phyloP scores from a whole-genome alignment of 2,329 filamentous ascomycete genomes.

The Rhinocladiella similis region DNA sequence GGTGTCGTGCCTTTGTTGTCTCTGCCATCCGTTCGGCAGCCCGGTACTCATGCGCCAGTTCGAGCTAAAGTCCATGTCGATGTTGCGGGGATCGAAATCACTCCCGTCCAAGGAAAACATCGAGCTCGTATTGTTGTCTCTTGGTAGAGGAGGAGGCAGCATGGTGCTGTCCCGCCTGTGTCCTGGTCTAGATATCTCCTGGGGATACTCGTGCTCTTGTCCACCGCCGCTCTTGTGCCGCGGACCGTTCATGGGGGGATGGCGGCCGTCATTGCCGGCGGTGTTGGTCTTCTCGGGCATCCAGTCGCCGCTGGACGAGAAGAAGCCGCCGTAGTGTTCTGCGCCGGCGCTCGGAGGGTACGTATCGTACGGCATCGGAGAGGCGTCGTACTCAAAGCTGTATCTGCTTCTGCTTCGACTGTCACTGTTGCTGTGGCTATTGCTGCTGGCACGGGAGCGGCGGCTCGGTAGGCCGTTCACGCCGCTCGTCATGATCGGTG shows the following conservation, averaged over 20 bases:
- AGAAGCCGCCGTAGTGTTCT: neutral
- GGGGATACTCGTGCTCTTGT: slow-evolving; percentile 1
- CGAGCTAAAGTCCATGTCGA: slow-evolving; percentile 8
- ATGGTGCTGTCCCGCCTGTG: neutral
- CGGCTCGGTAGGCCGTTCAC: neutral
- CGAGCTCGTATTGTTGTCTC: neutral
- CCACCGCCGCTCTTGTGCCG: slow-evolving; percentile 13
- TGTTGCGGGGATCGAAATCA: neutral
- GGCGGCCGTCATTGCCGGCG: slow-evolving; percentile 21
- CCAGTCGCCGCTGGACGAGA: too few relatives aligned
- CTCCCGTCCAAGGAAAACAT: neutral
- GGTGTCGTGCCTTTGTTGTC: slow-evolving; percentile 3
- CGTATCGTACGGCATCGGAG: neutral
- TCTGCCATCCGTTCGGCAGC: slow-evolving; percentile 25
- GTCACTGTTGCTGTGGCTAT: neutral
- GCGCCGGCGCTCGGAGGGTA: neutral
- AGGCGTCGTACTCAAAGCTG: neutral
- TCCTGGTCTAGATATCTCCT: neutral
- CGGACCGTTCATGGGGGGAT: slow-evolving; percentile 18
- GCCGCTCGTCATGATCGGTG: neutral
- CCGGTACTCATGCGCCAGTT: slow-evolving; percentile 19
- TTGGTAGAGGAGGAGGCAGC: neutral
- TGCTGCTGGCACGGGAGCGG: neutral
- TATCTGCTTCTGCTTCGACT: neutral
- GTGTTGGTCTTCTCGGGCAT: slow-evolving; percentile 1